phyloP scores from a whole-genome alignment of 257 asterid genomes.

The Solanum bulbocastanum region DNA sequence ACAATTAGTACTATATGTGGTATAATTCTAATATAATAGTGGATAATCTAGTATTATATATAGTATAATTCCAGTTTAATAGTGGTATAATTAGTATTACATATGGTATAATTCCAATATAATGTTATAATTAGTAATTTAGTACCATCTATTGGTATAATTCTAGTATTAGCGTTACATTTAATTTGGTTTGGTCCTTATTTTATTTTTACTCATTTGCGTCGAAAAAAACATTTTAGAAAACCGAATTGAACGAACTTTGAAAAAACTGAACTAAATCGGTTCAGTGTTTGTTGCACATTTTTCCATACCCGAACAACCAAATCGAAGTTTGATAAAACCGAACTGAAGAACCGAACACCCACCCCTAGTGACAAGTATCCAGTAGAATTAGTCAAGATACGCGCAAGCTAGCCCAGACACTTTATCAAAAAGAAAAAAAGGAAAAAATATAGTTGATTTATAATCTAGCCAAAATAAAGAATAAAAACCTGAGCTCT shows the following conservation, averaged over 20 bases:
- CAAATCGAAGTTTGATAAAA: background rate
- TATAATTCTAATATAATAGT: no score
- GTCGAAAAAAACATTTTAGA: background rate
- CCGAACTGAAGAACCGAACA: background rate
- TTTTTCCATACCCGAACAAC: background rate
- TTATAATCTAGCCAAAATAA: background rate
- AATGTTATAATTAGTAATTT: background rate
- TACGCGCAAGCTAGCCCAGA: background rate
- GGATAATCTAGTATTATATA: background rate
- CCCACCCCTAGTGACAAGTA: background rate
- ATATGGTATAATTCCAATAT: background rate
- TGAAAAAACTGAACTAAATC: background rate
- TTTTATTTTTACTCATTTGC: background rate
- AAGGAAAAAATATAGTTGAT: background rate
- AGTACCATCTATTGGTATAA: background rate
- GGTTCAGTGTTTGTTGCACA: background rate
- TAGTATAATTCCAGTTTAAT: background rate
- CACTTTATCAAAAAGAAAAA: background rate
- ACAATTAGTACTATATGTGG: background rate
- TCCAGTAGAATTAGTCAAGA: background rate
- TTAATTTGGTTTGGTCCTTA: background rate
- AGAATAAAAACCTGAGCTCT: constrained; percentile 70
- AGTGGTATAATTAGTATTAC: background rate
- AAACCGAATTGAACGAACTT: background rate
- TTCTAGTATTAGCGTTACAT: no score